Conservation (phyloP, 805 yeast species). For the Candida suzukii region DNA sequence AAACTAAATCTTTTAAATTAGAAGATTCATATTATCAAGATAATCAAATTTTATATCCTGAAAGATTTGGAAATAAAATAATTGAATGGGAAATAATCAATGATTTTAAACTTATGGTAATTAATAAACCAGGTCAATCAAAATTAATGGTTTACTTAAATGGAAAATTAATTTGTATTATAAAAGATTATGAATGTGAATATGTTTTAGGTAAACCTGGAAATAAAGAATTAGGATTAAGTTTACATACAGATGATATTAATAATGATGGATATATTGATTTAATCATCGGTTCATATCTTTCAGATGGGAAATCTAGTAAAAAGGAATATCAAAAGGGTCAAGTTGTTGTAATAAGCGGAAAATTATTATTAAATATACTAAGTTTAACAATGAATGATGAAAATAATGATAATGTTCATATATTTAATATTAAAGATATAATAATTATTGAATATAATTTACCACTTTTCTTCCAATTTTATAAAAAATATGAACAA, state of each 20-base stretch:
- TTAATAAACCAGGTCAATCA: constrained; percentile 48
- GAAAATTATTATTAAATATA: no score
- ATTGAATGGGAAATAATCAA: constrained; percentile 21
- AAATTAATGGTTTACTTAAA: constrained; percentile 28
- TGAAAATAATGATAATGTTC: neutral
- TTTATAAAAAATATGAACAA: constrained; percentile 29
- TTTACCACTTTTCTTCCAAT: constrained; percentile 13
- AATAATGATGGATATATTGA: constrained; percentile 33
- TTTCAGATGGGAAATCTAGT: constrained; percentile 30
- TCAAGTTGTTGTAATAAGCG: constrained; percentile 25
- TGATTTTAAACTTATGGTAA: constrained; percentile 29
- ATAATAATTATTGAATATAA: constrained; percentile 5
- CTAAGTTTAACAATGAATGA: no score
- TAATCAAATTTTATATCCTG: constrained; percentile 10
- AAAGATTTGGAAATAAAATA: constrained; percentile 37
- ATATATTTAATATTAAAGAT: constrained; percentile 3
- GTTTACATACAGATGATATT: constrained; percentile 24
- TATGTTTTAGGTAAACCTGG: constrained; percentile 32
- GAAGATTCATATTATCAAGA: neutral
- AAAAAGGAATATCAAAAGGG: constrained; percentile 27
- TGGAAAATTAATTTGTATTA: constrained; percentile 8
- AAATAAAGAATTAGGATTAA: constrained; percentile 34
- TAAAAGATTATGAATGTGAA: constrained; percentile 17
- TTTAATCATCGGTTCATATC: constrained; percentile 38
- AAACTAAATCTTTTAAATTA: no score